These are phyloP conservation scores for Stellera chamaejasme DNA, from an alignment of 345 rosid genomes.

Conservation along the genomic window DNA sequence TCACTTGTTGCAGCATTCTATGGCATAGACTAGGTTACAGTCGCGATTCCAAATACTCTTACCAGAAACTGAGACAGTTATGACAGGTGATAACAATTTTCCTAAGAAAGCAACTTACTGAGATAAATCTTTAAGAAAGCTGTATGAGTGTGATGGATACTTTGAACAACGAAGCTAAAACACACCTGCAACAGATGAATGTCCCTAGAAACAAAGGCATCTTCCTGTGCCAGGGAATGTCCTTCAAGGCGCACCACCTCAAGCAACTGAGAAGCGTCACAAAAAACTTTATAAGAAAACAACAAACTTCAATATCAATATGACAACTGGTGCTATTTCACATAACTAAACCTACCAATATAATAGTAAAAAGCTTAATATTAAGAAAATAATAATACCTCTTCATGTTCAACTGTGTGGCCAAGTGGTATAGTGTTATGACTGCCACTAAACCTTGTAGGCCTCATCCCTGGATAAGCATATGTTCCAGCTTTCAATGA, in stretches of 20 bases:
- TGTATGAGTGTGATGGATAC: not conserved
- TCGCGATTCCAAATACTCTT: no score
- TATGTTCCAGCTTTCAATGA: constrained; percentile 71
- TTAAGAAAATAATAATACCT: constrained; percentile 31
- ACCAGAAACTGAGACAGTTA: no score
- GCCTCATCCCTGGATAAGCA: constrained; percentile 89
- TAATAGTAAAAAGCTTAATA: no score
- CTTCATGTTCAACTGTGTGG: constrained; percentile 95
- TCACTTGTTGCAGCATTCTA: no score
- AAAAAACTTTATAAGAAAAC: not conserved
- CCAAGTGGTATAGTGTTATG: constrained; percentile 97
- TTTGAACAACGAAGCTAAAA: not conserved
- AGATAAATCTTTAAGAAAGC: not conserved
- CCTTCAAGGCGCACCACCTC: constrained; percentile 96
- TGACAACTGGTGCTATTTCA: no score
- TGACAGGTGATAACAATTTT: no score
- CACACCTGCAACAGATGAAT: constrained; percentile 93
- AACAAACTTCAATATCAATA: no score
- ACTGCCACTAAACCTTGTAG: constrained; percentile 91
- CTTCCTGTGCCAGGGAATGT: constrained; percentile 88
- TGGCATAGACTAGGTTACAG: no score
- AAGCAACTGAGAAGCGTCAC: constrained; percentile 43
- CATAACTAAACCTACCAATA: no score
- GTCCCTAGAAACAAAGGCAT: constrained; percentile 86
- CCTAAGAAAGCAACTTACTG: not conserved